Evolutionary conservation across 305 asterid species (phyloP).

Genomic region (Solanum aculeatissimum): DNA sequence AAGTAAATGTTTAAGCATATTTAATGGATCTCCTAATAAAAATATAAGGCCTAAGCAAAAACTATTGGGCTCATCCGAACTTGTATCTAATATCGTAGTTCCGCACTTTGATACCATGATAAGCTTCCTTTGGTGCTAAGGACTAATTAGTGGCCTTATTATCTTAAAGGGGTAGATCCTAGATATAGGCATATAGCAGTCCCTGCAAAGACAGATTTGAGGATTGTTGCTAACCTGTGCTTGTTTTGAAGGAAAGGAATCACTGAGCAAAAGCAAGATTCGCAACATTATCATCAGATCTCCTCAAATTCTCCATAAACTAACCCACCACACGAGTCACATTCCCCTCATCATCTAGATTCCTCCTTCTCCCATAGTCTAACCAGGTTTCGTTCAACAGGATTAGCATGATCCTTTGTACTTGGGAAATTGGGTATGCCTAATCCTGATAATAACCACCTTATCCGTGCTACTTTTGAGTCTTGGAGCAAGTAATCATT

Average conservation of each 20-base stretch:
- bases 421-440: background rate
- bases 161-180: background rate
- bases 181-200: background rate
- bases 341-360: background rate
- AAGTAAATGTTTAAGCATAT: background rate
- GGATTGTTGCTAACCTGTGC: background rate
- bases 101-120: background rate
- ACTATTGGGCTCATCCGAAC: background rate
- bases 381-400: background rate
- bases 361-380: background rate
- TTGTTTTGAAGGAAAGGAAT: background rate
- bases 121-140: background rate
- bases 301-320: background rate
- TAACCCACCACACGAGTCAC: background rate
- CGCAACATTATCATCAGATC: background rate
- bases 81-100: background rate
- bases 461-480: background rate
- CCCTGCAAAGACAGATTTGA: background rate
- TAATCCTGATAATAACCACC: background rate
- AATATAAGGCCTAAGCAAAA: background rate
- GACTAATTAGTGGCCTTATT: background rate
- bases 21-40: background rate
- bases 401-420: background rate
- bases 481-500: background rate
- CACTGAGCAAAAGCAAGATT: background rate